Evolutionary conservation across 2,329 filamentous ascomycete species (phyloP).

Genomic region (Penicillium sp.): DNA sequence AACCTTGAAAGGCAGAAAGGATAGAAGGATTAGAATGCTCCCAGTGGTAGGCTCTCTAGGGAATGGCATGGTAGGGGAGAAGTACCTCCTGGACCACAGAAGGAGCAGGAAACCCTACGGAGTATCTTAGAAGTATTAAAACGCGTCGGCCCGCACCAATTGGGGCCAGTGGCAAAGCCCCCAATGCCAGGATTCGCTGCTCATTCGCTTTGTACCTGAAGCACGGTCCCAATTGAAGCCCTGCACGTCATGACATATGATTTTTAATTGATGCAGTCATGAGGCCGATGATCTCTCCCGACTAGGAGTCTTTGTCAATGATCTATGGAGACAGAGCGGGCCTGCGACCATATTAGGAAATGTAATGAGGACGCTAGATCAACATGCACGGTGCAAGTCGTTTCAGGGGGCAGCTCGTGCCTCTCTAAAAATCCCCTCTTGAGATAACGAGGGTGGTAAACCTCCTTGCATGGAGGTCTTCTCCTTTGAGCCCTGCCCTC

Average conservation of each 20-base stretch:
- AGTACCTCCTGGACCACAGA: not conserved
- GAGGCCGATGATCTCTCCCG: not conserved
- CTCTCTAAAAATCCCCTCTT: not conserved
- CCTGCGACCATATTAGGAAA: constrained; percentile 12
- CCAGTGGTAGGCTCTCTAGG: not conserved
- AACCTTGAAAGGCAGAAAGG: not conserved
- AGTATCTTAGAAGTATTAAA: not conserved
- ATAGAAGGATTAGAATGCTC: not conserved
- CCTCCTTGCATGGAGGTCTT: not conserved
- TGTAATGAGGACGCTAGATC: constrained; percentile 8
- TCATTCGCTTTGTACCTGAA: not conserved
- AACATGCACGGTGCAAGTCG: constrained; percentile 4
- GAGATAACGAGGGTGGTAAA: not conserved
- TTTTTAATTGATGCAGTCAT: not conserved
- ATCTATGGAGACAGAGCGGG: constrained; percentile 5
- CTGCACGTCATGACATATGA: not conserved
- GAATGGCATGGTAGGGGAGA: not conserved
- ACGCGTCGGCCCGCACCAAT: not conserved
- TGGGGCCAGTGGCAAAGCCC: not conserved
- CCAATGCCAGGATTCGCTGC: not conserved
- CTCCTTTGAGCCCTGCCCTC: constrained; percentile 1
- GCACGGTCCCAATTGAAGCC: not conserved
- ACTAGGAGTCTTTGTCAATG: not conserved
- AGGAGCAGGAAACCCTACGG: not conserved
- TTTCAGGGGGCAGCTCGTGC: constrained; percentile 22